phyloP scores from a whole-genome alignment of 768 basidiomycete species.

The Russula olivacea region DNA sequence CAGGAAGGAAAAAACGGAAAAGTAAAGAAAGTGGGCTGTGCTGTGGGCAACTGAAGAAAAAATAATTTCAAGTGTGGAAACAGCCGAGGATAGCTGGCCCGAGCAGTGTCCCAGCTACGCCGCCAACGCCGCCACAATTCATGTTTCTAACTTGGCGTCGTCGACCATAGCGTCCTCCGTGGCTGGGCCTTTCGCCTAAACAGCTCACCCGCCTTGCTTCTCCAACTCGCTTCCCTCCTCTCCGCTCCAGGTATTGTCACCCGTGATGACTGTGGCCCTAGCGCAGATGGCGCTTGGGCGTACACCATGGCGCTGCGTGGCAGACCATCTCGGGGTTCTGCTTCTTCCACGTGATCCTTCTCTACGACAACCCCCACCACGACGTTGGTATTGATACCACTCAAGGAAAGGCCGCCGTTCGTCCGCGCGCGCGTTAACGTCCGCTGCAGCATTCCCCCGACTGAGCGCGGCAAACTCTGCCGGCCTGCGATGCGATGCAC shows the following conservation, averaged over 20 bases:
- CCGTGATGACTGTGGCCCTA: constrained; percentile 6
- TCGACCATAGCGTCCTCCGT: background rate
- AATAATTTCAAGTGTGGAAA: background rate
- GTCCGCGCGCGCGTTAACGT: constrained; percentile 22
- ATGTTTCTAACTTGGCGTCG: background rate
- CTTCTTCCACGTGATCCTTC: constrained; percentile 19
- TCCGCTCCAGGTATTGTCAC: constrained; percentile 13
- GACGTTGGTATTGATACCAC: constrained; percentile 10
- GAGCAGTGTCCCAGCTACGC: background rate
- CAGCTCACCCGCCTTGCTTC: constrained; percentile 12
- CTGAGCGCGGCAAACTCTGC: constrained; percentile 20
- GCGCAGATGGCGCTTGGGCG: constrained; percentile 11
- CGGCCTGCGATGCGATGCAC: constrained; percentile 25
- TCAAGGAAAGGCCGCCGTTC: background rate
- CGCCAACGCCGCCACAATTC: background rate
- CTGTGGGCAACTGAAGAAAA: background rate
- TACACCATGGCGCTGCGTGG: constrained; percentile 1
- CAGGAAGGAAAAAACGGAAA: background rate
- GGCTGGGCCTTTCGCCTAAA: constrained; percentile 10
- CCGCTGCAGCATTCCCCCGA: constrained; percentile 22
- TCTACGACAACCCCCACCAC: constrained; percentile 26
- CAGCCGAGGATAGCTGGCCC: background rate
- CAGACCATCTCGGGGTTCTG: constrained; percentile 1
- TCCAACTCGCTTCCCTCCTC: constrained; percentile 7
- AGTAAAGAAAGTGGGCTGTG: background rate